Conservation (phyloP, 2,329 filamentous ascomycete species). For the Aspergillus puulaauensis region DNA sequence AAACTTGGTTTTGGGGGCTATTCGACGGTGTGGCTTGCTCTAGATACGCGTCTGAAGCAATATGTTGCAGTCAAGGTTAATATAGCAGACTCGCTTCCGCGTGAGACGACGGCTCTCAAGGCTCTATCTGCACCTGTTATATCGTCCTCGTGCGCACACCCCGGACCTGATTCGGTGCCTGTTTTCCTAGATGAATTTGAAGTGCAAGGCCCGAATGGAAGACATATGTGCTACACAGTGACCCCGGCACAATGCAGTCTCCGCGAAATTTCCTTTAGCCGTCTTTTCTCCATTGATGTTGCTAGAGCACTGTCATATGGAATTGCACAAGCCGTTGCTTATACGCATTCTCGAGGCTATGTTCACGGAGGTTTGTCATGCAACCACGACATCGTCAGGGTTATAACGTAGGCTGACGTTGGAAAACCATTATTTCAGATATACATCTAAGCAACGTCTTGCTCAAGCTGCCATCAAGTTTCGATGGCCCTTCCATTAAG, state of each 20-base stretch:
- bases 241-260: slow-evolving; percentile 27
- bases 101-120: slow-evolving; percentile 23
- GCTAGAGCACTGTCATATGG: slow-evolving; percentile 22
- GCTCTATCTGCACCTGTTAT: slow-evolving; percentile 13
- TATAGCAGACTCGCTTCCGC: slow-evolving; percentile 18
- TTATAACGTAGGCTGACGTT: not conserved
- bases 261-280: slow-evolving; percentile 26
- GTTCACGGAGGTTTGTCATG: slow-evolving; percentile 30
- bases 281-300: slow-evolving; percentile 28
- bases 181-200: slow-evolving; percentile 26
- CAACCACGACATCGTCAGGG: not conserved
- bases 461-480: slow-evolving; percentile 22
- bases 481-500: slow-evolving; percentile 30
- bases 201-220: slow-evolving; percentile 28
- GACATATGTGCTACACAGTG: slow-evolving; percentile 27
- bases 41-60: slow-evolving; percentile 24
- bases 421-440: slow-evolving; percentile 19
- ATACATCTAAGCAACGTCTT: slow-evolving; percentile 31
- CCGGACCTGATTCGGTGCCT: slow-evolving; percentile 12
- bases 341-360: slow-evolving; percentile 27
- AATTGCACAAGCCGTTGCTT: slow-evolving; percentile 23
- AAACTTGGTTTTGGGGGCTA: slow-evolving; percentile 45
- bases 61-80: slow-evolving; percentile 34
- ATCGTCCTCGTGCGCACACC: not conserved
- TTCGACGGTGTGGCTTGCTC: slow-evolving; percentile 45